Evolutionary conservation across 2,329 filamentous ascomycete genomes (phyloP), one percentile per base, ranked within the genome.

Genomic region (Aspergillus jensenii): DNA sequence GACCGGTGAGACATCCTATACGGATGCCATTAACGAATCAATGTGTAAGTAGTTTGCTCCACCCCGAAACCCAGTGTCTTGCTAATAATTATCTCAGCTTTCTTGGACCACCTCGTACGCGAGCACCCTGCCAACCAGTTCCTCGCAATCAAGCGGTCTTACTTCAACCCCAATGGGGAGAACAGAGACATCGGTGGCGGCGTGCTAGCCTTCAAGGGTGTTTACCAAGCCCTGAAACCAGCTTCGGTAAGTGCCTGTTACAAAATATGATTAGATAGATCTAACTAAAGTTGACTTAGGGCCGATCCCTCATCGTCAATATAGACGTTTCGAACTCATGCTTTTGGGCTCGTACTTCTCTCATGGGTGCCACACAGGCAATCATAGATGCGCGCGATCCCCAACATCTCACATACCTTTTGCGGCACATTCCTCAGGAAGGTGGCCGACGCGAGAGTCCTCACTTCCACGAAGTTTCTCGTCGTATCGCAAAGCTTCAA

Each of bases 261-360:
- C 25, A 56, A 27, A 33, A 11, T 51, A 11, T 31, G 3, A 31
- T 31, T 9, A 8, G 53, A 23, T 49, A n/a, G 52, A 43, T 33
- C 14, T 52, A 37, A 52, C 61, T 70, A 59, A 73, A 72, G 71
- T 33, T 15, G 37, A 15, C 59, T n/a, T 69, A 82, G 68, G 81
- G 84, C 33, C 82, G 84, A 25, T 85, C 85, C 8, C 81, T 98
- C 6, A 86, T 90, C 0, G 79, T 99, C 70, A 98, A 97, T 66
- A 86, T 96, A 11, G 93, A 99, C 68, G 89, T 96, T 31, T 89
- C 93, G 56, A 96, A 98, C 70, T 90, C 91, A 0, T 90, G 90
- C 12, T 99, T 99, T 77, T 98, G 90, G 89, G 82, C 79, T 35
- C 72, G 71, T 11, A 73, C 64, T n/a, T 67, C 68, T 8, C 64